Conservation (phyloP, 2,329 filamentous ascomycete species). For the Exophiala oligosperma region DNA sequence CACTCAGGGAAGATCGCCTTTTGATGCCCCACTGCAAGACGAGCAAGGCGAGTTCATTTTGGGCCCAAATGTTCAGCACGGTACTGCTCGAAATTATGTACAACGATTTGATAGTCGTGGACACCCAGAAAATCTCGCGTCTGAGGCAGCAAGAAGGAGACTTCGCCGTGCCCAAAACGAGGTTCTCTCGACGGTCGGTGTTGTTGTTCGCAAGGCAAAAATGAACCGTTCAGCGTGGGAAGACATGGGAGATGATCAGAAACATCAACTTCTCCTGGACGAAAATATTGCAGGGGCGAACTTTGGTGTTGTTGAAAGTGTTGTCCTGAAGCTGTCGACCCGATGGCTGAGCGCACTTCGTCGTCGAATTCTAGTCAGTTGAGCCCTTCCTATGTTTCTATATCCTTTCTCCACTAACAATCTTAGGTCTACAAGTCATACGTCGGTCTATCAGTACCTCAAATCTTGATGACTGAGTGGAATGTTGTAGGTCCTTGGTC, state of each 20-base stretch:
- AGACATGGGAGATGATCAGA: slow-evolving; percentile 34
- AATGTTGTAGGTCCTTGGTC: slow-evolving; percentile 35
- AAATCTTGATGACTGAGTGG: slow-evolving; percentile 40
- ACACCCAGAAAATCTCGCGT: slow-evolving; percentile 47
- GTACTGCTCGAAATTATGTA: slow-evolving; percentile 44
- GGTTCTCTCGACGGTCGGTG: slow-evolving; percentile 50
- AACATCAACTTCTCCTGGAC: slow-evolving; percentile 38
- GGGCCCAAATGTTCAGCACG: slow-evolving; percentile 25
- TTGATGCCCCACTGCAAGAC: slow-evolving; percentile 25
- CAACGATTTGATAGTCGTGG: slow-evolving; percentile 51
- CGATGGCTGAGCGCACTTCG: slow-evolving; percentile 18
- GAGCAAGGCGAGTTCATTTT: slow-evolving; percentile 28
- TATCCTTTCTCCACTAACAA: neutral
- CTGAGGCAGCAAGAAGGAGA: slow-evolving; percentile 40
- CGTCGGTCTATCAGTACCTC: slow-evolving; percentile 34
- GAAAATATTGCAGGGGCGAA: slow-evolving; percentile 20
- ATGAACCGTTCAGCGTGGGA: slow-evolving; percentile 28
- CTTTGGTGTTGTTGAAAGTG: slow-evolving; percentile 2
- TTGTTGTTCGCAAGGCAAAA: slow-evolving; percentile 45
- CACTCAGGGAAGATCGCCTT: slow-evolving; percentile 26
- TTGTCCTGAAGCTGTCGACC: slow-evolving; percentile 11
- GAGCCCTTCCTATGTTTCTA: slow-evolving; percentile 22
- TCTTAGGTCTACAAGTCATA: slow-evolving; percentile 22
- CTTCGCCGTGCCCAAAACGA: slow-evolving; percentile 52
- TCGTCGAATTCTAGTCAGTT: slow-evolving; percentile 33